A percentile compares a stretch with the other conserved stretches of the same genome.
These are phyloP conservation scores for Kluyveromyces siamensis DNA, from an alignment of 805 yeast genomes.

Conservation along the genomic window DNA sequence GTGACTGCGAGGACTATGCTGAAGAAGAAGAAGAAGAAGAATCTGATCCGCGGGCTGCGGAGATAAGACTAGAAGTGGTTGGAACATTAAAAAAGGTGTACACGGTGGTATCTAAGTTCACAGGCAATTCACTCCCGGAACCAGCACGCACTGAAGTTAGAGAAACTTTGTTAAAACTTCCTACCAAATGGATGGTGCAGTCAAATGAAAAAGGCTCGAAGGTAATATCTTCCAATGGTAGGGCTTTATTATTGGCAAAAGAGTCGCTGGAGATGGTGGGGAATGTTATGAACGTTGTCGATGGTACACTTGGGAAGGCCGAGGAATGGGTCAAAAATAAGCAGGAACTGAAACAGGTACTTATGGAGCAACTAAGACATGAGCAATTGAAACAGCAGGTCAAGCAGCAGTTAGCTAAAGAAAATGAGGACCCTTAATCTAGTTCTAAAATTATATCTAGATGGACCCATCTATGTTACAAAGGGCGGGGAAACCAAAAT, in stretches of 20 bases:
- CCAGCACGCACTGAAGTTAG: constrained; percentile 76
- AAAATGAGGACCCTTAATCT: constrained; percentile 5
- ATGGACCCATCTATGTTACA: too few relatives aligned
- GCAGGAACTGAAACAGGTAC: constrained; percentile 30
- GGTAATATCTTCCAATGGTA: constrained; percentile 45
- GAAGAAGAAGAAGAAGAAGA: constrained; percentile 27
- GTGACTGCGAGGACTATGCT: constrained; percentile 12
- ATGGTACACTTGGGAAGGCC: constrained; percentile 74
- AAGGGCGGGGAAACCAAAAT: too few relatives aligned
- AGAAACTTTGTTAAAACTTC: constrained; percentile 65
- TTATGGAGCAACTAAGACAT: constrained; percentile 16
- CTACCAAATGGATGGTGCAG: constrained; percentile 56
- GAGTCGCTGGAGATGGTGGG: constrained; percentile 85
- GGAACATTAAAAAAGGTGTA: constrained; percentile 85
- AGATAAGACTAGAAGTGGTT: constrained; percentile 73
- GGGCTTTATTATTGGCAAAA: constrained; percentile 71
- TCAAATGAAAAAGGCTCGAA: constrained; percentile 7
- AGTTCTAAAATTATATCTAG: too few relatives aligned
- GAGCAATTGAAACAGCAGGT: constrained; percentile 13
- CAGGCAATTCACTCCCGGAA: constrained; percentile 66
- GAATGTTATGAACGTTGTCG: constrained; percentile 74
- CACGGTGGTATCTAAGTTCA: constrained; percentile 74
- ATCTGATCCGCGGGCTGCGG: constrained; percentile 22
- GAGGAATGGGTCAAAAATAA: constrained; percentile 67
- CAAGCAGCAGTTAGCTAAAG: constrained; percentile 23